Percentiles rank a stretch among this genome's conserved stretches.
Evolutionary conservation across 352 stramenopile genomes (phyloP).

Genomic region (Pythium dissimile): DNA sequence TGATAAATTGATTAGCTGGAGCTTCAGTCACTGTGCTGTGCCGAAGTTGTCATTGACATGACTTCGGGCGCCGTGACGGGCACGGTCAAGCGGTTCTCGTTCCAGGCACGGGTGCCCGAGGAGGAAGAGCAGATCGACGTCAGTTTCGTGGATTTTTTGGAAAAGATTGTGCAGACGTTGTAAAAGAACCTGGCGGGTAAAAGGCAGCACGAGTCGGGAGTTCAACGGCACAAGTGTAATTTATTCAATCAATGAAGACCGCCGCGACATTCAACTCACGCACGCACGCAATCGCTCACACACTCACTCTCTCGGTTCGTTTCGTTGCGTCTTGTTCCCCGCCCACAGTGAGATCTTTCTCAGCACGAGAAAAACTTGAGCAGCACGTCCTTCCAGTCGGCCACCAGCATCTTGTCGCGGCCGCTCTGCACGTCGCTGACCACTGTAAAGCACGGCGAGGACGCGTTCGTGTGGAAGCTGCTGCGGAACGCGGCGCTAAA

Average conservation of each 20-base stretch:
- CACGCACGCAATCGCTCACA: neutral
- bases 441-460: slow-evolving; percentile 51
- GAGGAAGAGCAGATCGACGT: slow-evolving; percentile 79
- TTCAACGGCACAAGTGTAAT: slow-evolving; percentile 27
- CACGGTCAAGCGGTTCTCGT: slow-evolving; percentile 69
- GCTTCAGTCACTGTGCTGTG: slow-evolving; percentile 77
- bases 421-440: slow-evolving; percentile 56
- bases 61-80: slow-evolving; percentile 48
- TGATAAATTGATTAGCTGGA: slow-evolving; percentile 37
- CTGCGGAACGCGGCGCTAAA: slow-evolving; percentile 58
- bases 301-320: neutral
- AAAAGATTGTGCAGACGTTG: slow-evolving; percentile 68
- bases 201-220: slow-evolving; percentile 4
- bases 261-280: slow-evolving; percentile 7
- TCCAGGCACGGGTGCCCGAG: slow-evolving; percentile 49
- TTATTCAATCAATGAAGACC: slow-evolving; percentile 36
- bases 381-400: slow-evolving; percentile 72
- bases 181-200: slow-evolving; percentile 22
- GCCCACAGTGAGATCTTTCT: neutral
- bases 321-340: neutral
- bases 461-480: slow-evolving; percentile 58
- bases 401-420: slow-evolving; percentile 56
- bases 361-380: slow-evolving; percentile 60
- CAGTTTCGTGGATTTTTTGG: slow-evolving; percentile 85
- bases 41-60: slow-evolving; percentile 72